Evolutionary conservation across 768 basidiomycete species (phyloP).

Genomic region (Termitomyces sp.): DNA sequence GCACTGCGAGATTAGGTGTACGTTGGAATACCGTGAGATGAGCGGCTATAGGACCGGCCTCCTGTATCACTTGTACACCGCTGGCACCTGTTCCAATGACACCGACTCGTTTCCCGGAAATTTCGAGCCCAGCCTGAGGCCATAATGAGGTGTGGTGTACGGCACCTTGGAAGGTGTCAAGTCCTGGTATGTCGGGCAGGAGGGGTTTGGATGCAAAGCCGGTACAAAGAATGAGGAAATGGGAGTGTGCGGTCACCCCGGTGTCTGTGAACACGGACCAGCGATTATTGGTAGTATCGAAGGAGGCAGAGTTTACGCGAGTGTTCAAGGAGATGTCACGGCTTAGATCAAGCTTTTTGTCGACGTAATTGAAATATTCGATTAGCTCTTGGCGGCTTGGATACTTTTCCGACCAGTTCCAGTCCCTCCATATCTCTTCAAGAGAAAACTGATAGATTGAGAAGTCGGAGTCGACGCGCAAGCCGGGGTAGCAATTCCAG

Average conservation of each 20-base stretch:
- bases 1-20: constrained; percentile 18
- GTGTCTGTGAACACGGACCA: constrained; percentile 17
- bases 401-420: constrained; percentile 14
- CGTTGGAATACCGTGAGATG: constrained; percentile 24
- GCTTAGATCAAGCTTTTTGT: constrained; percentile 19
- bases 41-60: constrained; percentile 12
- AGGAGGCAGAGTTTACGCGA: constrained; percentile 16
- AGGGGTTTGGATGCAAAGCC: constrained; percentile 19
- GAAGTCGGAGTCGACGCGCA: constrained; percentile 20
- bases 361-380: constrained; percentile 18
- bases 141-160: constrained; percentile 18
- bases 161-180: constrained; percentile 18
- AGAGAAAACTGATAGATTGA: constrained; percentile 19
- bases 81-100: constrained; percentile 22
- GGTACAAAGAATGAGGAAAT: constrained; percentile 18
- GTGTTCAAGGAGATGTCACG: constrained; percentile 18
- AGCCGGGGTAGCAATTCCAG: constrained; percentile 22
- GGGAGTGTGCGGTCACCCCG: constrained; percentile 12
- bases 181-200: constrained; percentile 14
- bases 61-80: constrained; percentile 22
- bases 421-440: constrained; percentile 20
- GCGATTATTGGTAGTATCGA: constrained; percentile 12
- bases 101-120: constrained; percentile 18
- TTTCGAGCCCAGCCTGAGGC: constrained; percentile 16
- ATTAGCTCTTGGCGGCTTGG: constrained; percentile 14